Evolutionary conservation across 2,329 filamentous ascomycete species (phyloP).

Genomic region (Didymella glomerata): DNA sequence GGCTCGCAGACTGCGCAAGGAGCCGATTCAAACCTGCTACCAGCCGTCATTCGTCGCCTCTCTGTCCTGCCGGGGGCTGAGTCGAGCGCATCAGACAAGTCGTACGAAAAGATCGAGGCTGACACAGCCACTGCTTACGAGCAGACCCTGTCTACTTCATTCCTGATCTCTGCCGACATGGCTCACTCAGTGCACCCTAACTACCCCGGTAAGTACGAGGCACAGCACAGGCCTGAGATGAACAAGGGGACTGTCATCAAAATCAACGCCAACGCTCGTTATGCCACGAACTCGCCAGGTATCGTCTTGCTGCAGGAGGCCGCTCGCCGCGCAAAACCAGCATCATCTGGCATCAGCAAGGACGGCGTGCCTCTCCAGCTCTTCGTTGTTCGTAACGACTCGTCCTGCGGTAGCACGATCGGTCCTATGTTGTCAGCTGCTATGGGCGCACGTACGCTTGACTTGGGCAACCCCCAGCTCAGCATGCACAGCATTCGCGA

Average conservation of each 20-base stretch:
- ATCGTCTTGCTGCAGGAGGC: conserved; percentile 92
- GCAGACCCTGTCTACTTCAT: conserved; percentile 88
- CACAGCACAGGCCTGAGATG: conserved; percentile 89
- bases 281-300: conserved; percentile 94
- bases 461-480: conserved; percentile 91
- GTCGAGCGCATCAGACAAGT: conserved; percentile 65
- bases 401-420: conserved; percentile 92
- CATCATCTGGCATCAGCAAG: conserved; percentile 56
- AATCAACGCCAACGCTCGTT: conserved; percentile 96
- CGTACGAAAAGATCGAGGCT: conserved; percentile 68
- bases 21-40: conserved; percentile 89
- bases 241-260: conserved; percentile 98
- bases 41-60: conserved; percentile 84
- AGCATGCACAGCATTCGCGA: conserved; percentile 98
- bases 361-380: conserved; percentile 86
- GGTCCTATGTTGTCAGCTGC: conserved; percentile 94
- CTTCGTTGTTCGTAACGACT: conserved; percentile 96
- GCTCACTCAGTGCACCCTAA: conserved; percentile 96
- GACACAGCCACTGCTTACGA: conserved; percentile 83
- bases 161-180: conserved; percentile 97
- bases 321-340: conserved; percentile 67
- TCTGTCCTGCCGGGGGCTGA: conserved; percentile 76
- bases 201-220: conserved; percentile 90
- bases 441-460: conserved; percentile 85
- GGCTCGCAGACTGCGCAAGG: conserved; percentile 92